Conservation (phyloP, 441 rosid species). For the Adansonia madagascariensis region DNA sequence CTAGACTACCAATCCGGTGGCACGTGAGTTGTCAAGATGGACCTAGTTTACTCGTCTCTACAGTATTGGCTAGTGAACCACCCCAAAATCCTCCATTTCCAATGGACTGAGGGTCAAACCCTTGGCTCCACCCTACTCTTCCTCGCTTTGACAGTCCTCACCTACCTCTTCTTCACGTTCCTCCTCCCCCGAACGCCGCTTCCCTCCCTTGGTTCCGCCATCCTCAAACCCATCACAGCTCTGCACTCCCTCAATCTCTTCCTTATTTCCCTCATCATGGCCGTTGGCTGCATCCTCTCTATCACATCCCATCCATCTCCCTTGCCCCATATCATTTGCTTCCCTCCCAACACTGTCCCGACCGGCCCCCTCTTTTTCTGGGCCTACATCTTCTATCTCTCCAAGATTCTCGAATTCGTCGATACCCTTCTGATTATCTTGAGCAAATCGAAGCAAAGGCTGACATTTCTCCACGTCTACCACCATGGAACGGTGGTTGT, state of each 20-base stretch:
- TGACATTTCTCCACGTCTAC: constrained; percentile 76
- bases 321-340: constrained; percentile 48
- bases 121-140: constrained; percentile 66
- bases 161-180: constrained; percentile 59
- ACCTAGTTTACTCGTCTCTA: constrained; percentile 31
- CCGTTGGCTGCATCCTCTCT: constrained; percentile 52
- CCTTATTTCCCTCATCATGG: constrained; percentile 47
- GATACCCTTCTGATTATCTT: constrained; percentile 63
- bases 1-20: background rate
- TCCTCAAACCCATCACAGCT: constrained; percentile 52
- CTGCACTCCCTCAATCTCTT: constrained; percentile 50
- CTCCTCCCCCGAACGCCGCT: constrained; percentile 36
- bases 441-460: constrained; percentile 47
- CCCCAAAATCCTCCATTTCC: constrained; percentile 61
- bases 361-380: constrained; percentile 52
- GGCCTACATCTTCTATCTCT: constrained; percentile 69
- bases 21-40: constrained; percentile 19
- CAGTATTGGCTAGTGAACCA: constrained; percentile 65
- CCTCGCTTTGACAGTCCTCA: constrained; percentile 40
- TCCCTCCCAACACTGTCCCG: constrained; percentile 47
- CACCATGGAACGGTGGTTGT: constrained; percentile 62
- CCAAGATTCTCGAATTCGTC: constrained; percentile 56
- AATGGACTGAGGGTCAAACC: constrained; percentile 65
- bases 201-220: constrained; percentile 21
- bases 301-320: constrained; percentile 35